Conservation (phyloP, 2,329 filamentous ascomycete genomes). For the Talaromyces islandicus region DNA sequence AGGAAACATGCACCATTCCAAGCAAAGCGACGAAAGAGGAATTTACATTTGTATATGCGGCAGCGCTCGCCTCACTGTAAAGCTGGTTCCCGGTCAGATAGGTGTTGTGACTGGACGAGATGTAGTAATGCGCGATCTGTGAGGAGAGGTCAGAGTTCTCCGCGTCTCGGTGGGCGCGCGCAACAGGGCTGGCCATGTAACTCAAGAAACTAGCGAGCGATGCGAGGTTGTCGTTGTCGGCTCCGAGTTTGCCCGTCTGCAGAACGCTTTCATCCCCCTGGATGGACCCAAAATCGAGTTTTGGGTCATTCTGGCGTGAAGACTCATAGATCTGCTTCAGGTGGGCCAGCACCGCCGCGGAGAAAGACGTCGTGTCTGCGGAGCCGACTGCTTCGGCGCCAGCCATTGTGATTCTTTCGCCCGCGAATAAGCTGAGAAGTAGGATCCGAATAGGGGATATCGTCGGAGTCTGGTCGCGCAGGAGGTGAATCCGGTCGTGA, state of each 20-base stretch:
- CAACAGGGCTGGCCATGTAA: slow-evolving; percentile 43
- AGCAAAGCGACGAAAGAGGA: background rate
- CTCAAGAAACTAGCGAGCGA: slow-evolving; percentile 40
- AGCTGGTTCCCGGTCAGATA: slow-evolving; percentile 85
- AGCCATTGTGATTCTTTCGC: background rate
- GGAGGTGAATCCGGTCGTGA: background rate
- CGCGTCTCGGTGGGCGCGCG: slow-evolving; percentile 36
- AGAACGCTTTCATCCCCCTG: slow-evolving; percentile 8
- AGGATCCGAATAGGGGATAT: background rate
- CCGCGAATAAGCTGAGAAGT: background rate
- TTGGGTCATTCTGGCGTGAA: slow-evolving; percentile 15
- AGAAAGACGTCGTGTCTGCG: slow-evolving; percentile 10
- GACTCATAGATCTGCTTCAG: slow-evolving; percentile 30
- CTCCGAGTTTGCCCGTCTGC: background rate
- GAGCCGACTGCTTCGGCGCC: background rate
- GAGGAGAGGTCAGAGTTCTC: slow-evolving; percentile 54
- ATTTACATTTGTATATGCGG: slow-evolving; percentile 68
- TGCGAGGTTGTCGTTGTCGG: slow-evolving; percentile 15
- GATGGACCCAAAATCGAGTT: slow-evolving; percentile 20
- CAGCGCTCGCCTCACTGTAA: slow-evolving; percentile 67
- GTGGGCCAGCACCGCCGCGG: slow-evolving; percentile 28
- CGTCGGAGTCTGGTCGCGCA: background rate
- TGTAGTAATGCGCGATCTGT: slow-evolving; percentile 83
- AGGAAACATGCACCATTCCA: background rate
- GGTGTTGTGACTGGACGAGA: slow-evolving; percentile 92